phyloP scores from a whole-genome alignment of 352 stramenopile genomes.

The Globisporangium camurandrum region DNA sequence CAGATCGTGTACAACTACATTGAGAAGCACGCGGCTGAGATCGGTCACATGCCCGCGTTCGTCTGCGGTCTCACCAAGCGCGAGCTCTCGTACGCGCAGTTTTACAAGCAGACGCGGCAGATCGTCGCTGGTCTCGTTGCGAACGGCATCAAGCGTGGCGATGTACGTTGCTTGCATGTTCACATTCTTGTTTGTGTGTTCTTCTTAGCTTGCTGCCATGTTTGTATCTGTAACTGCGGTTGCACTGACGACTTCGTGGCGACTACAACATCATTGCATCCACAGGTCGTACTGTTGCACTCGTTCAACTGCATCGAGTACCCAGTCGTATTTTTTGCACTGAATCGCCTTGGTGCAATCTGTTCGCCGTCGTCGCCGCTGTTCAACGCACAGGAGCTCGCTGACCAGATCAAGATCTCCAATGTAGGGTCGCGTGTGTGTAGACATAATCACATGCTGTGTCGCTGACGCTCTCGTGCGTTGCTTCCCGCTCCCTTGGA shows the following conservation, averaged over 20 bases:
- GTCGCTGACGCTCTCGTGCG: no score
- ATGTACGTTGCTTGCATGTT: slow-evolving; percentile 20
- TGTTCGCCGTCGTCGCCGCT: slow-evolving; percentile 30
- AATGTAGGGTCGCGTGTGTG: slow-evolving; percentile 39
- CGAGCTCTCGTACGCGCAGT: slow-evolving; percentile 24
- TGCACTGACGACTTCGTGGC: no score
- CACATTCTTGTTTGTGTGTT: no score
- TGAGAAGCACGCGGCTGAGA: slow-evolving; percentile 23
- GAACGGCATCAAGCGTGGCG: slow-evolving; percentile 28
- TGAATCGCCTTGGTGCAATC: slow-evolving; percentile 29
- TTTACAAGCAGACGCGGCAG: slow-evolving; percentile 15
- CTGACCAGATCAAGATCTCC: slow-evolving; percentile 23
- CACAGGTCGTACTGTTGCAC: slow-evolving; percentile 33
- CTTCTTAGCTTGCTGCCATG: no score
- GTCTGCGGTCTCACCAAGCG: slow-evolving; percentile 36
- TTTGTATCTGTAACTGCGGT: slow-evolving; percentile 3
- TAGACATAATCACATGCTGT: background rate
- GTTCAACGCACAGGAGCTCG: slow-evolving; percentile 28
- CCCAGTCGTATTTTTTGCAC: slow-evolving; percentile 30
- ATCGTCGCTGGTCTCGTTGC: slow-evolving; percentile 29
- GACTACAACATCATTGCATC: no score
- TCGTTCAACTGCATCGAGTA: slow-evolving; percentile 52
- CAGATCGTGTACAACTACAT: slow-evolving; percentile 29
- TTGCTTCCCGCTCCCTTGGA: no score
- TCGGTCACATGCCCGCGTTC: slow-evolving; percentile 20